Evolutionary conservation across 345 rosid genomes (phyloP).

Genomic region (Geranium brycei): DNA sequence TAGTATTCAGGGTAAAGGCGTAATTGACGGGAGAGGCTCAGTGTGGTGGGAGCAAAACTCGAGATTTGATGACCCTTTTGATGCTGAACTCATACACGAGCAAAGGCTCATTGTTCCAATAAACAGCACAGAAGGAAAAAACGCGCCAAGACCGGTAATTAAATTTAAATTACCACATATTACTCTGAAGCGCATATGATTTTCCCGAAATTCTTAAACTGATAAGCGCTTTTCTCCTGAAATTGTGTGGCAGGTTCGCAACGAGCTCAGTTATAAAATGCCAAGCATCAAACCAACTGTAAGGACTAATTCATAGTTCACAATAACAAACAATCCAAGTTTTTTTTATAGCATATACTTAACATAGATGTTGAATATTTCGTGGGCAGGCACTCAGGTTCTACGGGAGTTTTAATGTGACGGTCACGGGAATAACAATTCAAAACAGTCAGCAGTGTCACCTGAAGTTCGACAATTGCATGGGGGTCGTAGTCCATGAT

Average conservation of each 20-base stretch:
- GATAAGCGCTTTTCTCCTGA: not conserved
- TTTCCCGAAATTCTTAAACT: no score
- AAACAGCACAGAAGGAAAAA: conserved; percentile 23
- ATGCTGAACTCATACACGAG: not conserved
- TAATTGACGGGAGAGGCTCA: conserved; percentile 27
- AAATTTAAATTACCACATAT: no score
- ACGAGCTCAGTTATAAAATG: not conserved
- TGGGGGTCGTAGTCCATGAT: conserved; percentile 12
- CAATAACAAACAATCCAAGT: not conserved
- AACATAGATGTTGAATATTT: not conserved
- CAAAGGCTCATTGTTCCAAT: not conserved
- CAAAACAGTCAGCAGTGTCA: conserved; percentile 29
- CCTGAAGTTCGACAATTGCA: conserved; percentile 20
- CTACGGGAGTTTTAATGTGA: conserved; percentile 9
- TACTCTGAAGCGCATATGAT: no score
- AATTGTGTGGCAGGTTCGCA: not conserved
- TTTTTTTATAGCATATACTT: not conserved
- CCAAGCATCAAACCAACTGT: not conserved
- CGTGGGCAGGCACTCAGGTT: conserved; percentile 24
- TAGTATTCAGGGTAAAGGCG: conserved; percentile 22
- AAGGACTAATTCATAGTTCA: not conserved
- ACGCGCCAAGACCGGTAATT: not conserved
- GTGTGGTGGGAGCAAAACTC: conserved; percentile 27
- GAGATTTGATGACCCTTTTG: conserved; percentile 16
- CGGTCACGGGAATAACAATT: conserved; percentile 9